Evolutionary conservation across 495 filamentous ascomycete genomes (phyloP), one percentile per base, ranked within the genome.

Genomic region (Bathelium albidoporum): DNA sequence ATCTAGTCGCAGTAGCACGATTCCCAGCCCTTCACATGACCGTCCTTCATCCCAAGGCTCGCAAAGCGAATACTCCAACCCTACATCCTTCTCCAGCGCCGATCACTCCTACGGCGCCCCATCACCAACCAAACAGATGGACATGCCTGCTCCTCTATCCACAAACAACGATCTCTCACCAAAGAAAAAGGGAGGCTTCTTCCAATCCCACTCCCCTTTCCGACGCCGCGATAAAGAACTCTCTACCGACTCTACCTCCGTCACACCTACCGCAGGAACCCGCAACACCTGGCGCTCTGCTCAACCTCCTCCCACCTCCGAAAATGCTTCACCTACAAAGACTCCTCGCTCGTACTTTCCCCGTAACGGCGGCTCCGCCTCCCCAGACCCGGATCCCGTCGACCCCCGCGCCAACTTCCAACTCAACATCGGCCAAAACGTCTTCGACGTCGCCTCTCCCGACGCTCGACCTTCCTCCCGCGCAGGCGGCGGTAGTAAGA

Each of bases 341-440:
- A 63, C 41, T 36, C 60, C 49, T 43, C 60, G 59, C 29, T 64
- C 59, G 36, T 73, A 64, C 29, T 66, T 62, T n/a, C 36, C 59
- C 62, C 55, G 66, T 29, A 53, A 64, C 24, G 58, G 62, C 59
- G 66, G 67, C 1, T 67, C 65, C n/a, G 59, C 68, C n/a, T 79
- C 79, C 58, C 75, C 76, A n/a, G 87, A 87, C 69, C 90, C 91
- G 1, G 95, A 99, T 59, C 94, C 91, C 2, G 91, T 93, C 32
- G 93, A 96, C 72, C 92, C 95, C 36, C 83, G 92, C 41, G 89
- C 95, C 53, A 95, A 88, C 73, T 86, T 97, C 70, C 93, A 96
- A 55, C 81, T 99, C n/a, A 96, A 96, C 72, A 83, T 99, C 20
- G 95, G 95, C 9, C 87, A 90, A 69, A 99, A 97, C 68, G 91